phyloP scores from a whole-genome alignment of 1,139 yeast genomes.

The Kurtzmaniella quercitrusa region DNA sequence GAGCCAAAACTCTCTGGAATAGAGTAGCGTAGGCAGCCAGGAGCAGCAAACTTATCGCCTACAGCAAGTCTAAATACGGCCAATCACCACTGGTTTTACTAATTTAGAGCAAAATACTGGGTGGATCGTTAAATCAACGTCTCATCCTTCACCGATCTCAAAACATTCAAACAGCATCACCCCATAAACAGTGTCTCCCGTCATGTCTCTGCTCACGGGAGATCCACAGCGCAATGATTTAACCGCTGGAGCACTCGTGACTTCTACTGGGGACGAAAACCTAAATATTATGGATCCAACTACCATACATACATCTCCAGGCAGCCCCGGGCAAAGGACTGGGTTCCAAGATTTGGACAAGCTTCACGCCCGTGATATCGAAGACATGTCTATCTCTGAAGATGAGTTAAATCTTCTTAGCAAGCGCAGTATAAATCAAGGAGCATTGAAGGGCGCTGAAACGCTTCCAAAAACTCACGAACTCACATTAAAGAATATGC shows the following conservation, averaged over 20 bases:
- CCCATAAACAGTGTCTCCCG: background rate
- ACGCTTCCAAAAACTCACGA: background rate
- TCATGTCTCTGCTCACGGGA: slow-evolving; percentile 2
- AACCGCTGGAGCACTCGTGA: background rate
- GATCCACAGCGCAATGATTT: background rate
- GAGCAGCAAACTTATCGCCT: background rate
- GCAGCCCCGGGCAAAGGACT: background rate
- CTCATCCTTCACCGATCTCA: too few relatives aligned
- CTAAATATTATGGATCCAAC: slow-evolving; percentile 1
- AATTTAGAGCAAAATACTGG: background rate
- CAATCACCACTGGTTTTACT: background rate
- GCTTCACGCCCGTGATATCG: background rate
- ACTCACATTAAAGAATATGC: background rate
- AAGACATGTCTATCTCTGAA: background rate
- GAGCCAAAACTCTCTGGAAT: background rate
- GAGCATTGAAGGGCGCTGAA: background rate
- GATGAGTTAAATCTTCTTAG: background rate
- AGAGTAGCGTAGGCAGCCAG: background rate
- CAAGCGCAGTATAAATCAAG: background rate
- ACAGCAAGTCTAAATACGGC: background rate
- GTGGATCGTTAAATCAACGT: too few relatives aligned
- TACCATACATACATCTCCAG: background rate
- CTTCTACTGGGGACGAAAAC: background rate
- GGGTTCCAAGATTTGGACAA: background rate
- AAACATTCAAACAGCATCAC: background rate